A percentile compares a stretch with the other conserved stretches of the same genome.
These are phyloP conservation scores for Raffaelea deltoideospora DNA, from an alignment of 2,329 filamentous ascomycete species.

Conservation along the genomic window DNA sequence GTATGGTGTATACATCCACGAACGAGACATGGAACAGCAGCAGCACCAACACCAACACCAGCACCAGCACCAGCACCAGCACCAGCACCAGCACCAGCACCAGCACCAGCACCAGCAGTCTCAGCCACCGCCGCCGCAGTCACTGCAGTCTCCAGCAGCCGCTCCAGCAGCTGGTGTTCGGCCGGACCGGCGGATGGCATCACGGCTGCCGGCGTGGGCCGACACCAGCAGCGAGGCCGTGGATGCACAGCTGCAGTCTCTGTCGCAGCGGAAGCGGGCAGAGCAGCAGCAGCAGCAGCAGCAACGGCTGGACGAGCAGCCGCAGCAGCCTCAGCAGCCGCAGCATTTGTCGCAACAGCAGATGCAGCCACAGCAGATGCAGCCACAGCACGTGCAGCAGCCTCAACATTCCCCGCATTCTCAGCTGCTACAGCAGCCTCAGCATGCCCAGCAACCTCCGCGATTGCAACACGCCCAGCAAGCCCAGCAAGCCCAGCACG, in stretches of 20 bases:
- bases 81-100: neutral
- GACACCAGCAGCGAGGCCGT: slow-evolving; percentile 5
- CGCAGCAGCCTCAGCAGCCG: neutral
- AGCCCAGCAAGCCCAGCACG: neutral
- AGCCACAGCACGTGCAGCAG: neutral
- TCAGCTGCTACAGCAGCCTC: neutral
- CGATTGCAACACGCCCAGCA: slow-evolving; percentile 8
- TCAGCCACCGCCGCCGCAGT: neutral
- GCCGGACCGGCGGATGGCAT: neutral
- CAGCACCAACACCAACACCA: neutral
- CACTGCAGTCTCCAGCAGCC: neutral
- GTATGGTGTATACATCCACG: slow-evolving; percentile 7
- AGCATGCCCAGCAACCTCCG: neutral
- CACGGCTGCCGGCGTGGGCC: slow-evolving; percentile 11
- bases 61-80: neutral
- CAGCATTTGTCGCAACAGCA: neutral
- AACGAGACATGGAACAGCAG: slow-evolving; percentile 4
- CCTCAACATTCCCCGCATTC: too few species aligned
- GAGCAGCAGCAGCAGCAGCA: slow-evolving; percentile 13
- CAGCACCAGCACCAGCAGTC: slow-evolving; percentile 1
- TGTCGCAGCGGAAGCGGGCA: slow-evolving; percentile 15
- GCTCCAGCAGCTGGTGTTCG: neutral
- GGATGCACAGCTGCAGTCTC: slow-evolving; percentile 17
- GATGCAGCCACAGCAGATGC: neutral
- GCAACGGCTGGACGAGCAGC: slow-evolving; percentile 1